Base-by-base conservation (phyloP, 768 basidiomycete genomes). In the Porpolomopsis calyptriformis region DNA sequence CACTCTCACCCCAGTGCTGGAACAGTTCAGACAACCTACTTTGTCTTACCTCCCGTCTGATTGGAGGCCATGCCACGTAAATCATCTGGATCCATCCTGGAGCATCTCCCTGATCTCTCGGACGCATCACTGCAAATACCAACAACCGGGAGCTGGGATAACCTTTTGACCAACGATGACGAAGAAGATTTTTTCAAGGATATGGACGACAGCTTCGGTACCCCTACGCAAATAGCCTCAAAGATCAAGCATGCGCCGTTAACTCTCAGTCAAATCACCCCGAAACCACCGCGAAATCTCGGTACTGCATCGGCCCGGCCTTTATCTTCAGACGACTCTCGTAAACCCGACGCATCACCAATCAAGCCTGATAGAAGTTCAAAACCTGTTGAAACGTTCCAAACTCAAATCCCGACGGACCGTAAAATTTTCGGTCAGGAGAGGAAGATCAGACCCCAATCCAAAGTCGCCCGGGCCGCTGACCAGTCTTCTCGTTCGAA, bases 121-220 rank as follows among this genome's bases (percentile, higher is more conserved):
- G 68, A 72, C 50, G 53, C 60, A n/a, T 74, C 72, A 1, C 75
- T 78, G 57, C 73, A 78, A 57, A 74, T 80, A 27, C 77, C 80
- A 3, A 60, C 62, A 6, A 54, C 61, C 4, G 63, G 61, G 31
- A 57, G 59, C 5, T 71, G 68, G 12, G 74, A 77, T 52, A 69
- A 78, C 52, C 69, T 81, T 22, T 69, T 82, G 3, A 60, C 60
- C 6, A 64, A 68, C 37, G 29, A 43, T 19, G 72, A 79, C 46
- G 65, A 68, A 48, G 56, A 63, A 51, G 67, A 70, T 60, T 72
- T 74, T 56, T 65, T 82, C 43, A 58, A 57, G 47, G 64, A 56
- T 14, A 64, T 63, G 41, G 64, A 70, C 48, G 64, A 68, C 34
- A 58, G 60, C 44, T 54, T 70, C 40, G 57, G 63, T 18, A 68